Base-by-base conservation (phyloP, 192 early-diverging fungal genomes). In the Entomortierella chlamydospora region DNA sequence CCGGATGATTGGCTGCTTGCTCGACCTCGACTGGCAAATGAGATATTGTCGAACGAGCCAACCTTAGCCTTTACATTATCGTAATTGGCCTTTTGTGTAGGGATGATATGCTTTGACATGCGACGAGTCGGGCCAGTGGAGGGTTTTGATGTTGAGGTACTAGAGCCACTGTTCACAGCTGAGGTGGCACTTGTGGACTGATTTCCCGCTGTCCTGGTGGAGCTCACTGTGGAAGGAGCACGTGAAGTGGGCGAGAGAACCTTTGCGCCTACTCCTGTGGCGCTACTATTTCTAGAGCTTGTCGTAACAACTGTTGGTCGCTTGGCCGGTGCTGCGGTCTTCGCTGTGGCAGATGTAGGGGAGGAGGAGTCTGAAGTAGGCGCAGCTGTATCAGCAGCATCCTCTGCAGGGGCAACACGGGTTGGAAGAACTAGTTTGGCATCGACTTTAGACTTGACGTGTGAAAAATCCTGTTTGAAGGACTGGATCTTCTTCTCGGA, bases 1-100 rank as follows among this genome's bases (percentile, higher is more conserved):
- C 57, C 61, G 7, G 69, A 71, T 3, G 52, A 37, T 0, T 57
- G 68, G 23, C 70, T 68, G 3, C 55, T 30, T 6, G 81, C 41
- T n/a, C 64, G 61, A 26, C 31, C 67, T 5, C 54, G 65, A 41
- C 29, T 25, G 30, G 29, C 57, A 28, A 82, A 78, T 6, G 53
- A 22, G 37, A 73, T 50, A 31, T 85, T 85, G 31, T 85, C 83
- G 11, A 82, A 60, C 10, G 83, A 82, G 5, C 83, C 74, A n/a
- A 85, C 83, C 37, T 82, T 82, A 53, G 74, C 68, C 43, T 66
- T 70, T 5, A 81, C 80, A 57, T 81, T 59, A 17, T 59, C 68
- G 17, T 61, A 70, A 9, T 53, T 23, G 8, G 18, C 29, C 41
- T 70, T 70, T 57, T 79, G 76, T 1, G 76, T 79, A 7, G 76